Evolutionary conservation across 1,284 basidiomycete genomes (phyloP).

Genomic region (Rhodotorula mucilaginosa): DNA sequence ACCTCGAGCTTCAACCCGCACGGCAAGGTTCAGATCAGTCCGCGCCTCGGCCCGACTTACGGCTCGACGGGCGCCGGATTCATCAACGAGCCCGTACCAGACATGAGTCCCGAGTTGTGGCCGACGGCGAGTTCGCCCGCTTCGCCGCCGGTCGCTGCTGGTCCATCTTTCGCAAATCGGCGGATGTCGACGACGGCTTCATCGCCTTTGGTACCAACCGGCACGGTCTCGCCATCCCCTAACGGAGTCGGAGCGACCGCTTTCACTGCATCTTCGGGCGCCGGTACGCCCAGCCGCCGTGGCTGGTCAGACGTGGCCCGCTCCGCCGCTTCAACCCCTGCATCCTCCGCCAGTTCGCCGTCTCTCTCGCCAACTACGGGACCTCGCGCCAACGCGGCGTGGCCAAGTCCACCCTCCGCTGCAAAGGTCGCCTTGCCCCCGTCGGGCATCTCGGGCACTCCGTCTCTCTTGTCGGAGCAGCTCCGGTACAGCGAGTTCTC

Average conservation of each 20-base stretch:
- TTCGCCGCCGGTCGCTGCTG: neutral
- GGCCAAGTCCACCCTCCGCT: conserved; percentile 7
- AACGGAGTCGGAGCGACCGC: neutral
- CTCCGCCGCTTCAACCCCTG: neutral
- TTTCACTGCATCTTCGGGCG: neutral
- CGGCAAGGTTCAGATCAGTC: conserved; percentile 38
- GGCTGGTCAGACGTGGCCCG: conserved; percentile 35
- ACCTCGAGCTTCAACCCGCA: conserved; percentile 8
- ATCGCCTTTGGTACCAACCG: neutral
- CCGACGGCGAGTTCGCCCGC: conserved; percentile 12
- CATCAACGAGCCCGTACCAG: conserved; percentile 16
- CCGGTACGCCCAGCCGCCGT: conserved; percentile 12
- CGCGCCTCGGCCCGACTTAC: conserved; percentile 37
- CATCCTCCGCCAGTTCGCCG: neutral
- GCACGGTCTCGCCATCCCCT: neutral
- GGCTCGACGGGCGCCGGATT: conserved; percentile 6
- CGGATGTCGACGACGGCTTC: neutral
- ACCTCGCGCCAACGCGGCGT: neutral
- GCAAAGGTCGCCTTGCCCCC: neutral
- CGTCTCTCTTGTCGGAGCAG: conserved; percentile 18
- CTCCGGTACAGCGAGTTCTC: conserved; percentile 2
- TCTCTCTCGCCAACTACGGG: neutral
- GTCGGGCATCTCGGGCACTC: neutral
- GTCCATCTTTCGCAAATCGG: neutral
- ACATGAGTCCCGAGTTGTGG: conserved; percentile 35